Base-by-base conservation (phyloP, 257 asterid genomes). In the Verbascum thapsus region DNA sequence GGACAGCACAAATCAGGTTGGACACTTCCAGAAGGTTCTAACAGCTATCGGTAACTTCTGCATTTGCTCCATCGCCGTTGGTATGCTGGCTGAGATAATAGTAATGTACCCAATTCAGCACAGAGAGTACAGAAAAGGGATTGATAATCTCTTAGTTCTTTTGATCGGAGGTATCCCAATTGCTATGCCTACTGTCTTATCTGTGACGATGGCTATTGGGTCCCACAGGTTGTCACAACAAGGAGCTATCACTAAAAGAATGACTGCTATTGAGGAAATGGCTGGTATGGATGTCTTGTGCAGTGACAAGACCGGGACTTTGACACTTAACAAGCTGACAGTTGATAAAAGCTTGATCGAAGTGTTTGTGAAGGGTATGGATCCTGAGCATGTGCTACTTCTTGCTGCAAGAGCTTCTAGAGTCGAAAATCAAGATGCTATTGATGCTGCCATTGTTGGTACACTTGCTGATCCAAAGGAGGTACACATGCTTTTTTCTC, bases 211-310 rank as follows among this genome's bases (percentile, higher is more conserved):
- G 98, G 98, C 98, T 49, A 91, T 91, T 9, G 98, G 96, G 6
- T 91, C 98, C 9, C 98, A 91, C 76, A 83, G 91, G 80, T 83
- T 91, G 18, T 82, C 98, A 10, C 91, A 84, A 71, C 96, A 91
- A 66, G 98, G 98, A 5, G 98, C 98, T 49, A 91, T 91, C 67
- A 91, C 98, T 0, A 91, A 91, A 83, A 81, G 98, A 69, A 91
- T 91, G 98, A 91, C 98, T 4, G 96, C 98, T 20, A 91, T 91
- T 61, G 98, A 90, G 76, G 96, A 90, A 61, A 62, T 90, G 87
- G 98, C 96, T 7, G 98, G 98, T n/a, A 90, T 90, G 96, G 88
- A 91, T 57, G 96, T 91, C 8, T 70, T 91, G 54, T 91, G 98
- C 80, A 88, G 96, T 76, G 98, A 91, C 67, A 91, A 91, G 69